phyloP scores from a whole-genome alignment of 2,329 filamentous ascomycete genomes.

The Shiraia sp. region DNA sequence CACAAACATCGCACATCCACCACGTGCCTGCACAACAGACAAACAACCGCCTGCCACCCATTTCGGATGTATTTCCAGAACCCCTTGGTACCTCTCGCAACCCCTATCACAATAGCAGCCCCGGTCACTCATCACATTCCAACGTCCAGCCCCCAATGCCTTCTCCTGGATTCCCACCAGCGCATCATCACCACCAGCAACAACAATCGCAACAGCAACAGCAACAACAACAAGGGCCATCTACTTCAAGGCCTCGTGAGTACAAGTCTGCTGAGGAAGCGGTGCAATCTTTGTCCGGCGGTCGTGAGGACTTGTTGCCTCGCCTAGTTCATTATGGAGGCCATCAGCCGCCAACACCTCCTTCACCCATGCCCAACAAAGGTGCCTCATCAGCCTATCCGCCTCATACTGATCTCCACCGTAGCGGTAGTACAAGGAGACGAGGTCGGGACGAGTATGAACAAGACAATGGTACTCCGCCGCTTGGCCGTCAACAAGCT shows the following conservation, averaged over 20 bases:
- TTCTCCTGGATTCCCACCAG: constrained; percentile 74
- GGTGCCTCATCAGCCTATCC: constrained; percentile 34
- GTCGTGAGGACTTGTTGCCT: constrained; percentile 88
- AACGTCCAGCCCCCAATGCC: constrained; percentile 70
- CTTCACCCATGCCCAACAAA: constrained; percentile 68
- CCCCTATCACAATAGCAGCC: constrained; percentile 66
- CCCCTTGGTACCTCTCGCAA: constrained; percentile 58
- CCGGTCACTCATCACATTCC: constrained; percentile 64
- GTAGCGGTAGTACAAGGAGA: constrained; percentile 68
- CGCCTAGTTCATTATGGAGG: constrained; percentile 95
- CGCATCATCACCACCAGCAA: too few relatives aligned
- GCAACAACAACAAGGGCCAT: constrained; percentile 55
- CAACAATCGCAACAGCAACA: too few relatives aligned
- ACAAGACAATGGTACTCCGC: constrained; percentile 80
- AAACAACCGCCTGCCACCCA: constrained; percentile 87
- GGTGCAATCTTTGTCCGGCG: constrained; percentile 84
- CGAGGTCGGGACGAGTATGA: constrained; percentile 90
- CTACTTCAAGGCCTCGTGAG: constrained; percentile 69
- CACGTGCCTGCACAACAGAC: constrained; percentile 87
- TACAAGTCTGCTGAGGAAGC: constrained; percentile 96
- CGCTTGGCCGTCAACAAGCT: constrained; percentile 67
- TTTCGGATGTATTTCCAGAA: constrained; percentile 92
- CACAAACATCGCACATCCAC: constrained; percentile 86
- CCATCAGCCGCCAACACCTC: constrained; percentile 89
- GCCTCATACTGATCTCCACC: constrained; percentile 38